Conservation (phyloP, 805 yeast species). For the Lipomyces spencermartinsiae region DNA sequence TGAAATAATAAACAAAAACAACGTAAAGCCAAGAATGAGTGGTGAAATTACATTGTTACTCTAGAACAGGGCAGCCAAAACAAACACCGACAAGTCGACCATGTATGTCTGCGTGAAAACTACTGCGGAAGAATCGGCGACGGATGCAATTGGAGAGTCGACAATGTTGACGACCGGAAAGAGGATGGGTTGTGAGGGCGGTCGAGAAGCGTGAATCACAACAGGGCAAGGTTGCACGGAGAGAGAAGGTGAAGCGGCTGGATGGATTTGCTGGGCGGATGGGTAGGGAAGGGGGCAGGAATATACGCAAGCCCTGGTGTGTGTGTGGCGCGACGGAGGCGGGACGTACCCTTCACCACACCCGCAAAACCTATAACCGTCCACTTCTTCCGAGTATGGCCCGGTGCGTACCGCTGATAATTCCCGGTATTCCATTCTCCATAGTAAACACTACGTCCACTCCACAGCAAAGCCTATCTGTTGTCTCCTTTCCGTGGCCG, state of each 20-base stretch:
- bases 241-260: not conserved
- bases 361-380: not conserved
- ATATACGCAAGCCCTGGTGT: not conserved
- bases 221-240: not conserved
- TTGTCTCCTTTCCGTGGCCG: too few species aligned
- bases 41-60: not conserved
- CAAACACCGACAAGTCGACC: not conserved
- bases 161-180: not conserved
- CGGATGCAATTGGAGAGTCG: not conserved
- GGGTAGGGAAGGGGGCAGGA: not conserved
- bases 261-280: not conserved
- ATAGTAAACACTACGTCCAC: too few species aligned
- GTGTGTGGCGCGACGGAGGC: constrained; percentile 3
- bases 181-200: not conserved
- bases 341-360: not conserved
- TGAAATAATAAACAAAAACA: not conserved
- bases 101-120: not conserved
- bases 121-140: not conserved
- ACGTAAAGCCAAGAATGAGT: not conserved
- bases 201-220: not conserved
- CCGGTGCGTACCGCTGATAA: too few species aligned
- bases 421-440: too few species aligned
- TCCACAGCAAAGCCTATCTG: too few species aligned
- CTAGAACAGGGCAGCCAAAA: not conserved
- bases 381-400: too few species aligned